These are phyloP conservation scores for Berberis thunbergii DNA, from an alignment of 164 flowering plant species.

Conservation along the genomic window DNA sequence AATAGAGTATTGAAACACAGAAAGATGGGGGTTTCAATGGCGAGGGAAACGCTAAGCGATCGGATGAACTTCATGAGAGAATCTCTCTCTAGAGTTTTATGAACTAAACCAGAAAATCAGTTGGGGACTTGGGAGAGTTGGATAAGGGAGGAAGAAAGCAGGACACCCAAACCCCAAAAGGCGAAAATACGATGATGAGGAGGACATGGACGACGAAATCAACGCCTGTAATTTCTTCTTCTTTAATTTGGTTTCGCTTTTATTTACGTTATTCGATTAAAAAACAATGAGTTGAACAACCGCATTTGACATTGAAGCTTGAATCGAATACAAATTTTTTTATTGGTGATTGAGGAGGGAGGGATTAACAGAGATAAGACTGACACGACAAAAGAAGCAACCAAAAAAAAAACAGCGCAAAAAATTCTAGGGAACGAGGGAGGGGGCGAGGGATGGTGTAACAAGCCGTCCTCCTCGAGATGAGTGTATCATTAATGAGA, in stretches of 20 bases:
- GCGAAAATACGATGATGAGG: slow-evolving; percentile 14
- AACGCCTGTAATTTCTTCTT: slow-evolving; percentile 37
- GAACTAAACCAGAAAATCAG: neutral
- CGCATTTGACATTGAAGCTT: neutral
- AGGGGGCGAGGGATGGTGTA: too few species aligned
- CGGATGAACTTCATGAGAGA: too few species aligned
- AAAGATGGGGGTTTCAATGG: too few species aligned
- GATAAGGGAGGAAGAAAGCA: slow-evolving; percentile 29
- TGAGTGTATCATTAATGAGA: too few species aligned
- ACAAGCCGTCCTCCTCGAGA: too few species aligned
- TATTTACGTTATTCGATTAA: neutral
- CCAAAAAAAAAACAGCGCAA: too few species aligned
- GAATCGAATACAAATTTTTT: neutral
- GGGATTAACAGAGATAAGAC: slow-evolving; percentile 25
- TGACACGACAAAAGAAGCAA: too few species aligned
- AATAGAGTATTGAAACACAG: too few species aligned
- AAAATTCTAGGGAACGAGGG: too few species aligned
- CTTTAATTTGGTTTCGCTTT: neutral
- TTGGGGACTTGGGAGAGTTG: slow-evolving; percentile 7
- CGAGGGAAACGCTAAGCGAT: too few species aligned
- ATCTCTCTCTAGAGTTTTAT: neutral
- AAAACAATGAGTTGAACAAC: too few species aligned
- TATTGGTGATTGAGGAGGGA: slow-evolving; percentile 22
- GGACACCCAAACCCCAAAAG: slow-evolving; percentile 23
- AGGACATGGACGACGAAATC: slow-evolving; percentile 66